Percentiles rank a stretch among this genome's conserved stretches.
Conservation (phyloP, 805 yeast species). For the Zygosaccharomyces lentus region DNA sequence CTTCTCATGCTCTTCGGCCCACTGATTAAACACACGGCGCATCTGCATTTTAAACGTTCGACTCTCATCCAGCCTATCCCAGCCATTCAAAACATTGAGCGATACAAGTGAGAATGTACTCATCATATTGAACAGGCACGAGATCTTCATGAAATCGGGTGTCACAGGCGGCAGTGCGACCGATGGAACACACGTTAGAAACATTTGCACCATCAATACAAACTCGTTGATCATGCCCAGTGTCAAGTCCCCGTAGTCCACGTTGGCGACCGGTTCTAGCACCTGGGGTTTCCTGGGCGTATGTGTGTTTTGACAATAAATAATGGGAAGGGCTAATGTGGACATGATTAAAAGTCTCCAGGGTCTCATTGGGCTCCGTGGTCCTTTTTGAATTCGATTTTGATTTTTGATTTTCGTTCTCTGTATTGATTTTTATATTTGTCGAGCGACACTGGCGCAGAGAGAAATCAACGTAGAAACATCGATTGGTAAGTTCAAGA, state of each 20-base stretch:
- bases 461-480: conserved; percentile 5
- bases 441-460: conserved; percentile 3
- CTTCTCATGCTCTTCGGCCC: conserved; percentile 12
- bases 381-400: background rate
- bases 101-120: conserved; percentile 13
- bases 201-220: conserved; percentile 13
- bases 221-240: conserved; percentile 11
- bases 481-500: background rate
- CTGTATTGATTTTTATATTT: background rate
- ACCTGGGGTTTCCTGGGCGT: background rate
- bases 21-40: conserved; percentile 9
- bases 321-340: background rate
- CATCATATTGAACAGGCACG: conserved; percentile 13
- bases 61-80: conserved; percentile 15
- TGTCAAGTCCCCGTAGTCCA: conserved; percentile 11
- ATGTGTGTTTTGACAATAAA: background rate
- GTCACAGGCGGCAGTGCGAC: conserved; percentile 11
- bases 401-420: background rate
- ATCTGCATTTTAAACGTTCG: conserved; percentile 11
- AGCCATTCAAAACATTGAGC: conserved; percentile 11
- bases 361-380: background rate
- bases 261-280: conserved; percentile 2
- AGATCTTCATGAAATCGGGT: conserved; percentile 11
- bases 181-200: conserved; percentile 15
- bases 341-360: background rate